phyloP scores from a whole-genome alignment of 2,329 filamentous ascomycete genomes.

The Thielaviopsis ethacetica region DNA sequence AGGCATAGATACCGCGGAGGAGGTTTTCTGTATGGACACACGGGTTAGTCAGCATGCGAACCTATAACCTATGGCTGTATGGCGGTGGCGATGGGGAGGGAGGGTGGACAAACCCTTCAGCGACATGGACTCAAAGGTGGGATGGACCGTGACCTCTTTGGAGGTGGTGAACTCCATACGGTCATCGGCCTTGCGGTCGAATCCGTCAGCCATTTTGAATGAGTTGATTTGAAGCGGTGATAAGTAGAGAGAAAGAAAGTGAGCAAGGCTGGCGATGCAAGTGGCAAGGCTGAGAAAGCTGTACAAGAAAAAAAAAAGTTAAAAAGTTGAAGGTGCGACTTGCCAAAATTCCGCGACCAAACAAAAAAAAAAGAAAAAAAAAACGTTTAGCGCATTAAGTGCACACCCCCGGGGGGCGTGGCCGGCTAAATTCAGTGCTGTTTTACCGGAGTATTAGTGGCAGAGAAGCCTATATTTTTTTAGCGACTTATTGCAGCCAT shows the following conservation, averaged over 20 bases:
- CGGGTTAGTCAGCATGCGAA: not conserved
- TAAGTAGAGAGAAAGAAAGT: not conserved
- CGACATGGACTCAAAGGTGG: slow-evolving; percentile 91
- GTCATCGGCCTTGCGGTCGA: slow-evolving; percentile 88
- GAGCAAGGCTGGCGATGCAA: not conserved
- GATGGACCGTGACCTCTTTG: slow-evolving; percentile 90
- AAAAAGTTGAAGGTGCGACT: not conserved
- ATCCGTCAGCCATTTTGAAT: slow-evolving; percentile 65
- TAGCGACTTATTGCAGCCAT: not conserved
- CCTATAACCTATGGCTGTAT: too few species aligned
- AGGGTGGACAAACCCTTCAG: slow-evolving; percentile 53
- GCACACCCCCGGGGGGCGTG: slow-evolving; percentile 1
- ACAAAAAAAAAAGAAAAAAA: not conserved
- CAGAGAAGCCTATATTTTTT: not conserved
- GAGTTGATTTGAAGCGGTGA: not conserved
- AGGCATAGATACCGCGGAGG: slow-evolving; percentile 91
- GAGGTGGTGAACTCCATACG: slow-evolving; percentile 97
- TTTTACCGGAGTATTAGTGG: slow-evolving; percentile 2
- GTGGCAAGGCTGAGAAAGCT: not conserved
- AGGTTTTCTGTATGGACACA: slow-evolving; percentile 50
- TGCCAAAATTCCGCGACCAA: slow-evolving; percentile 1
- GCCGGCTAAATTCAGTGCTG: slow-evolving; percentile 1
- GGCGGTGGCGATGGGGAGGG: not conserved
- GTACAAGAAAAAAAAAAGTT: too few species aligned
- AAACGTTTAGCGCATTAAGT: not conserved